Evolutionary conservation across 78 protist genomes (phyloP), one percentile per base, ranked within the genome.

Genomic region (Monosiga brevicollis): DNA sequence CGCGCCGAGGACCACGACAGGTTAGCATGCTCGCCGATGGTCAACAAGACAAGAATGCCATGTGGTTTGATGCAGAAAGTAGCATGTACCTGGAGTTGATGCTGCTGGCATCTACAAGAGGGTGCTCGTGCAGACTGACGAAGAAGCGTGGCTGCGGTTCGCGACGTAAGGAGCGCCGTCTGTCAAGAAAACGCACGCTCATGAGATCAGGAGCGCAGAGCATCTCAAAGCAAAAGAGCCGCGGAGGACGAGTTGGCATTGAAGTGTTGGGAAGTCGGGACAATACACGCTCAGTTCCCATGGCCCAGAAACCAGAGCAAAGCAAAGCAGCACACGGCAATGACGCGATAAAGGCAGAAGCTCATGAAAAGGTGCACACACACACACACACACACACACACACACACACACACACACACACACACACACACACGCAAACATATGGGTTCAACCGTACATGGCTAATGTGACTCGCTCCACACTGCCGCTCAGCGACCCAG

Each of bases 331-430:
- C 62, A 49, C 62, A 49, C 62, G 15, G 29, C 15, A 6, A 49
- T 15, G 15, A 6, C 6, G 6, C 29, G 29, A 49, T 15, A 70
- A 10, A 24, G 35, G n/a, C n/a, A 49, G 29, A 49, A 49, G 29
- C 62, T 20, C 6, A 49, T 15, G 15, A 49, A 49, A 20, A 20
- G 62, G 15, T 15, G 62, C 6, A 22, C 74, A 70, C 74, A 70
- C 9, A 15, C 62, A 49, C 62, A 49, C 29, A 49, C 62, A 49
- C 62, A 49, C 29, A 49, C 62, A 49, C 62, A 70, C 34, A 70
- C 74, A 70, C 74, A 70, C 34, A 70, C 74, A 70, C 74, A 70
- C 34, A 70, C 74, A 70, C 74, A 70, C 34, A 70, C 74, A 70
- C 74, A 70, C 34, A 70, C 62, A 49, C 62, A 49, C 15, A 49